Conservation (phyloP, 2,329 filamentous ascomycete genomes). For the Curvularia spicifera region DNA sequence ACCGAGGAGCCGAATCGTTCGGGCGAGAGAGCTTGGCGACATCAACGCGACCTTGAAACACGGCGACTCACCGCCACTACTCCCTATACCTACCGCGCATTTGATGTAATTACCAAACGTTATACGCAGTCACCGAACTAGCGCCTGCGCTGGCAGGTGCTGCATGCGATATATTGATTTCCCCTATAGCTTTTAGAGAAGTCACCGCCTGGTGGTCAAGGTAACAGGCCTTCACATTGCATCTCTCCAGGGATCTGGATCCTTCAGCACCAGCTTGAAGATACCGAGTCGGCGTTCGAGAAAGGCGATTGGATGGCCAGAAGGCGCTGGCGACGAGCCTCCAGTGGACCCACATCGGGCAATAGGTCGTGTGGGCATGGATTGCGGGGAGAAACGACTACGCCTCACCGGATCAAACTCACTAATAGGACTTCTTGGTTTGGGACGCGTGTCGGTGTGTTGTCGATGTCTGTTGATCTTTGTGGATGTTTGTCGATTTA, state of each 20-base stretch:
- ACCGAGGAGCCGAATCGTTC: constrained; percentile 22
- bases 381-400: constrained; percentile 12
- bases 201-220: background rate
- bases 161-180: background rate
- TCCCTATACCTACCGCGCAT: background rate
- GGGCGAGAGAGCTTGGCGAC: constrained; percentile 29
- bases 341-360: constrained; percentile 8
- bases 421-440: background rate
- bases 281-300: constrained; percentile 3
- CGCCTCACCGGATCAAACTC: constrained; percentile 1
- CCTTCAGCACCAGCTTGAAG: background rate
- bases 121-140: background rate
- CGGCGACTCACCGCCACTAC: constrained; percentile 11
- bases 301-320: constrained; percentile 8
- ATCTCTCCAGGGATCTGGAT: background rate
- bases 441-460: background rate
- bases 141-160: background rate
- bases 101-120: background rate
- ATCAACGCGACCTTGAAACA: constrained; percentile 1
- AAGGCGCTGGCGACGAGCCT: constrained; percentile 7
- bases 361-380: constrained; percentile 7
- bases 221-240: background rate
- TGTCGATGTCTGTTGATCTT: background rate
- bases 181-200: background rate
- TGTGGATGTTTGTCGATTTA: background rate